Evolutionary conservation across 345 rosid species (phyloP).

Genomic region (Xanthoceras sorbifolium): DNA sequence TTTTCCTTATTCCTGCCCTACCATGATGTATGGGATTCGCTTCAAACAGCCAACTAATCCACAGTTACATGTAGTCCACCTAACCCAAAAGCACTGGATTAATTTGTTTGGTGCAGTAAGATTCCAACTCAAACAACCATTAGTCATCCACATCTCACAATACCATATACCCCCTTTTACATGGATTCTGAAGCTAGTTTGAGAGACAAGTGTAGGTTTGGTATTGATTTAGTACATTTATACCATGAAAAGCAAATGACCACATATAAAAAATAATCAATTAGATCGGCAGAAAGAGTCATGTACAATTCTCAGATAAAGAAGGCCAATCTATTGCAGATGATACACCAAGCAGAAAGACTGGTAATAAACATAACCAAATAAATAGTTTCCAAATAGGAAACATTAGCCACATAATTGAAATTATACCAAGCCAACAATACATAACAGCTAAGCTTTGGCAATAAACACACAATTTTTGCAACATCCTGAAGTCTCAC

Average conservation of each 20-base stretch:
- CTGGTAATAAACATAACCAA: not conserved
- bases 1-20: not conserved
- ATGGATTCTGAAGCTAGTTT: not conserved
- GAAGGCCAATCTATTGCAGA: not conserved
- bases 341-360: not conserved
- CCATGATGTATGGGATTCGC: not conserved
- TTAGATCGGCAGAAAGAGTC: not conserved
- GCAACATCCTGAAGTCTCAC: constrained; percentile 32
- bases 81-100: not conserved
- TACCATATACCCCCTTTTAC: not conserved
- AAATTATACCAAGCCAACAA: not conserved
- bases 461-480: not conserved
- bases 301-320: not conserved
- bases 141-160: not conserved
- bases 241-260: not conserved
- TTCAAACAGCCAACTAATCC: not conserved
- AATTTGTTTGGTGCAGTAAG: not conserved
- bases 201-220: not conserved
- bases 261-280: not conserved
- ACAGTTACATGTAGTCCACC: not conserved
- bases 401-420: not conserved
- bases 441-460: not conserved
- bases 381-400: not conserved
- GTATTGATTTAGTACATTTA: not conserved
- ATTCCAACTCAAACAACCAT: not conserved